Percentiles rank a stretch among this genome's conserved stretches.
Evolutionary conservation across 2,329 filamentous ascomycete genomes (phyloP).

Genomic region (Aspergillus sergii): DNA sequence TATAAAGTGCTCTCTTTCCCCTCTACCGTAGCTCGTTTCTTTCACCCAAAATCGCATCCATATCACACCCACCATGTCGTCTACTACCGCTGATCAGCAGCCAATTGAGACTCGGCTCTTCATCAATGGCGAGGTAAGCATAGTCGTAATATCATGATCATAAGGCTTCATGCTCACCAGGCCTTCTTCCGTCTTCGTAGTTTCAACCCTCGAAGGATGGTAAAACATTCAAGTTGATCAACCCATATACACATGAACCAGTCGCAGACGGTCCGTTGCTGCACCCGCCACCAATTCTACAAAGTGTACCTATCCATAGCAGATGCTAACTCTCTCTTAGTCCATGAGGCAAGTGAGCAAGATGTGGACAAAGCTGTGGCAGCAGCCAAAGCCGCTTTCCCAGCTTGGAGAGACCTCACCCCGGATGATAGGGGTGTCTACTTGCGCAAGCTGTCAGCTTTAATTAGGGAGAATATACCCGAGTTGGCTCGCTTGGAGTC

Average conservation of each 20-base stretch:
- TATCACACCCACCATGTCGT: not conserved
- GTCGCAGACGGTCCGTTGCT: conserved; percentile 28
- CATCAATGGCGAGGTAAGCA: conserved; percentile 34
- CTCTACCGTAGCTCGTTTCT: not conserved
- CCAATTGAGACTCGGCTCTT: conserved; percentile 37
- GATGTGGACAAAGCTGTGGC: conserved; percentile 41
- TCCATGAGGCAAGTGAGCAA: conserved; percentile 34
- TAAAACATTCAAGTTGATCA: conserved; percentile 34
- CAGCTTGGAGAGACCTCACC: conserved; percentile 41
- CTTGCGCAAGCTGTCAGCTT: conserved; percentile 35
- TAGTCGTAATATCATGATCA: not conserved
- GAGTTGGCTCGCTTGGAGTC: conserved; percentile 41
- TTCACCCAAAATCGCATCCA: not conserved
- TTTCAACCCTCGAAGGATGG: conserved; percentile 31
- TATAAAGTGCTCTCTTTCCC: not conserved
- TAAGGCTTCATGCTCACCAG: not conserved
- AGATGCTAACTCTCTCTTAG: conserved; percentile 16
- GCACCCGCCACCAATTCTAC: not conserved
- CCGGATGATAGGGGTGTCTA: conserved; percentile 33
- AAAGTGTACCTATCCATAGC: not conserved
- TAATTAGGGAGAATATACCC: conserved; percentile 31
- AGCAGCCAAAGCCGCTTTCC: conserved; percentile 41
- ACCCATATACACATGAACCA: conserved; percentile 32
- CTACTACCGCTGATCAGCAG: conserved; percentile 8
- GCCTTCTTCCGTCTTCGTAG: conserved; percentile 12